Evolutionary conservation across 805 yeast genomes (phyloP), one percentile per base, ranked within the genome.

Genomic region (Komagataella phaffii): DNA sequence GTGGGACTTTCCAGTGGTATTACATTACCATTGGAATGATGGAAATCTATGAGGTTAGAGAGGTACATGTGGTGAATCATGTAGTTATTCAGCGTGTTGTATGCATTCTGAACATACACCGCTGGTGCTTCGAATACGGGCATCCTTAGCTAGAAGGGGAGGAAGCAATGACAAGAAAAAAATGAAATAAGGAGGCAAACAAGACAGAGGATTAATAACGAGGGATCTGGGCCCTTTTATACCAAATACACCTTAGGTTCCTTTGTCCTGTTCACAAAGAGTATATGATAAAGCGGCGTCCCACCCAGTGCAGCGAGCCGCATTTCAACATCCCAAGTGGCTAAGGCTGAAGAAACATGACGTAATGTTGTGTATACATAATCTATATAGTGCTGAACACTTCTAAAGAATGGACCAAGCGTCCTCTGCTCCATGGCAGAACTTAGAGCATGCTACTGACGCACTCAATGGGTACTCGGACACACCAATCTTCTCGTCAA

Each of bases 341-440:
- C 17, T 10, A 30, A 30, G 23, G 24, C 24, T n/a, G 7, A 17
- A 19, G n/a, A 45, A 7, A 45, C 8, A 18, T 45, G 21, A 45
- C 47, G 24, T 19, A 45, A 45, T 45, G 47, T 45, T 45, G 17
- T 45, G 21, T 45, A 45, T 45, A 18, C 46, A 45, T 47, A 19
- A 24, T 47, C n/a, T 17, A 47, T 17, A 47, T 17, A 10, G 40
- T 30, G 14, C 40, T 30, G 40, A 30, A 10, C 40, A 30, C 6
- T 14, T 30, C 52, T 60, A 75, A 63, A 71, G 67, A 61, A 93
- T 90, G 48, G 81, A 83, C 98, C 99, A 93, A 24, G 95, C 95
- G 68, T 93, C 99, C 72, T 93, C 99, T 63, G 96, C 88, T 49
- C 99, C 99, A 64, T 93, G 98, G 67, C 98, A 91, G 73, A 93